phyloP scores from a whole-genome alignment of 2,329 filamentous ascomycete genomes.

The Emmonsiellopsis sp. region DNA sequence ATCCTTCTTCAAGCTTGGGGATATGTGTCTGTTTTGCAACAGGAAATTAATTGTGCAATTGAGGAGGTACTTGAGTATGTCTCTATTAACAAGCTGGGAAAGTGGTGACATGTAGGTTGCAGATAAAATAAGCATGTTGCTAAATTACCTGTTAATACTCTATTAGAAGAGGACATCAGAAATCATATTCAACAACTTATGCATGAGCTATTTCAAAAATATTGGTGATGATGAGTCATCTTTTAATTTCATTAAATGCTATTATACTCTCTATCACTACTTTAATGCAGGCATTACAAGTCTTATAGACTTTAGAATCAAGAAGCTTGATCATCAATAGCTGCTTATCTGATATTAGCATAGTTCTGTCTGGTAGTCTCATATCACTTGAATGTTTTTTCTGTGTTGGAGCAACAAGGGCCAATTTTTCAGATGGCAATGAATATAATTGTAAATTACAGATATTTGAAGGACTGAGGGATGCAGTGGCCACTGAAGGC shows the following conservation, averaged over 20 bases:
- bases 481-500: constrained; percentile 16
- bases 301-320: constrained; percentile 40
- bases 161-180: too few species aligned
- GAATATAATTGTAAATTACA: constrained; percentile 24
- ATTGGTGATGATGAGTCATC: constrained; percentile 77
- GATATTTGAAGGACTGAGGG: constrained; percentile 7
- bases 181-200: constrained; percentile 48
- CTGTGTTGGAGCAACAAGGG: constrained; percentile 21
- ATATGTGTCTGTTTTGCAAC: constrained; percentile 57
- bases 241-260: constrained; percentile 58
- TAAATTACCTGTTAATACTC: constrained; percentile 65
- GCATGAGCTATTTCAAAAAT: constrained; percentile 92
- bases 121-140: constrained; percentile 83
- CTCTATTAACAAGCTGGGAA: constrained; percentile 45
- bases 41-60: constrained; percentile 69
- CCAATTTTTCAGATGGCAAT: constrained; percentile 26
- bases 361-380: constrained; percentile 19
- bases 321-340: constrained; percentile 25
- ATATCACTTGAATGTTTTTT: constrained; percentile 25
- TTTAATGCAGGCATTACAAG: constrained; percentile 54
- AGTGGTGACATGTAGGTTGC: constrained; percentile 67
- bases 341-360: constrained; percentile 14
- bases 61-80: constrained; percentile 53
- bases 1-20: constrained; percentile 65
- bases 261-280: constrained; percentile 76